phyloP scores from a whole-genome alignment of 129 eudicot genomes.

The Tagetes erecta region DNA sequence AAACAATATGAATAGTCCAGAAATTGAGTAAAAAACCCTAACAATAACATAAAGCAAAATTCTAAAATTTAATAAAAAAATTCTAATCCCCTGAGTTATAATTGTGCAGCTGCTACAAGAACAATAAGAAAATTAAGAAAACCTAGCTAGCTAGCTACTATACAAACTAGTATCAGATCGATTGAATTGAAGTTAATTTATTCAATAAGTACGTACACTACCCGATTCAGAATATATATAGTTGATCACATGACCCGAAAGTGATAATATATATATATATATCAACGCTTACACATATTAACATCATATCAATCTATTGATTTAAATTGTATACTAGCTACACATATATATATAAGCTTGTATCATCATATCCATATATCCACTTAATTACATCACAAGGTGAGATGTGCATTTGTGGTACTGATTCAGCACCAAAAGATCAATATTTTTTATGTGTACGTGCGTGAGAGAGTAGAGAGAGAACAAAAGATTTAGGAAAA shows the following conservation, averaged over 20 bases:
- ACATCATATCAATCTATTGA: neutral
- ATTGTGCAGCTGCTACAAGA: neutral
- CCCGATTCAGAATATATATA: neutral
- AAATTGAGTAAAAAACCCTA: too few relatives aligned
- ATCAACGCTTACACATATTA: too few relatives aligned
- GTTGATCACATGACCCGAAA: neutral
- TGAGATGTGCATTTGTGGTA: neutral
- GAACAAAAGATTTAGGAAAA: too few relatives aligned
- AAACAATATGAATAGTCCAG: too few relatives aligned
- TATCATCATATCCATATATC: neutral
- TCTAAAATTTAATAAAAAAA: neutral
- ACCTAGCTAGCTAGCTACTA: neutral
- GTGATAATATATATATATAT: too few relatives aligned
- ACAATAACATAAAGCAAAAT: too few relatives aligned
- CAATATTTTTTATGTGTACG: too few relatives aligned
- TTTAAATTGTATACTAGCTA: too few relatives aligned
- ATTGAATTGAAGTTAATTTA: conserved; percentile 14
- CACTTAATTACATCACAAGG: neutral
- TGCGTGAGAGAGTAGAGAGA: too few relatives aligned
- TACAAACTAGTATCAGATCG: neutral
- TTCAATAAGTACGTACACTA: neutral
- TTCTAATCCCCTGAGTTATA: neutral
- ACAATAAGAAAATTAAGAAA: neutral
- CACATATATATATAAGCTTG: too few relatives aligned
- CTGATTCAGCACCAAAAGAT: neutral